Conservation (phyloP, 1,284 basidiomycete genomes). For the Irpex sp. region DNA sequence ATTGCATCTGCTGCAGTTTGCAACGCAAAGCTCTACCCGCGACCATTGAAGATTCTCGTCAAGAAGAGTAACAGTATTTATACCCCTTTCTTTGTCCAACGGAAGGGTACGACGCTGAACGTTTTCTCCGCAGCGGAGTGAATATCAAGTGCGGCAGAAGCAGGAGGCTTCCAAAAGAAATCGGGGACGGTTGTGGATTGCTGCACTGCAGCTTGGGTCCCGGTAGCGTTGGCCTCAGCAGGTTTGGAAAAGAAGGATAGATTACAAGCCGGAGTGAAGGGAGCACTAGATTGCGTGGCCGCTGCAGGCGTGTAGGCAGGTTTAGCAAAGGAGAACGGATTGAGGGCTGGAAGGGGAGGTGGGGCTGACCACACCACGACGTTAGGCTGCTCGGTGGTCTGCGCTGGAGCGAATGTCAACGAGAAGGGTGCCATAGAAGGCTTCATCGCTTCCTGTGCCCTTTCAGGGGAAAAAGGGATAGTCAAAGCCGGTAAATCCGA, state of each 20-base stretch:
- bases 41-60: background rate
- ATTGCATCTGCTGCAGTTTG: background rate
- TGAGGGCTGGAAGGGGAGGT: background rate
- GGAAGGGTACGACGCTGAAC: no score
- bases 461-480: constrained; percentile 4
- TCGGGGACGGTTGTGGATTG: constrained; percentile 10
- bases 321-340: background rate
- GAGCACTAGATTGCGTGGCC: background rate
- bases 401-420: background rate
- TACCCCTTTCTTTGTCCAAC: no score
- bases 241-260: constrained; percentile 3
- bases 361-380: background rate
- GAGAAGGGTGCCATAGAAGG: constrained; percentile 7
- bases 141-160: background rate
- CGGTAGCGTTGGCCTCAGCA: background rate
- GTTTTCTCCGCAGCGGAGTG: background rate
- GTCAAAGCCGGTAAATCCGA: constrained; percentile 7
- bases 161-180: constrained; percentile 9
- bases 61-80: background rate
- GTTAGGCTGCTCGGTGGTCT: background rate
- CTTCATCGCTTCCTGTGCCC: constrained; percentile 5
- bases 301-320: background rate
- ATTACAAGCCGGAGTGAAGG: background rate
- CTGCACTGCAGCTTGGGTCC: background rate
- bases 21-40: background rate